Evolutionary conservation across 1,139 yeast species (phyloP), one percentile per base, ranked within the genome.

Genomic region (Protomyces pachydermus): DNA sequence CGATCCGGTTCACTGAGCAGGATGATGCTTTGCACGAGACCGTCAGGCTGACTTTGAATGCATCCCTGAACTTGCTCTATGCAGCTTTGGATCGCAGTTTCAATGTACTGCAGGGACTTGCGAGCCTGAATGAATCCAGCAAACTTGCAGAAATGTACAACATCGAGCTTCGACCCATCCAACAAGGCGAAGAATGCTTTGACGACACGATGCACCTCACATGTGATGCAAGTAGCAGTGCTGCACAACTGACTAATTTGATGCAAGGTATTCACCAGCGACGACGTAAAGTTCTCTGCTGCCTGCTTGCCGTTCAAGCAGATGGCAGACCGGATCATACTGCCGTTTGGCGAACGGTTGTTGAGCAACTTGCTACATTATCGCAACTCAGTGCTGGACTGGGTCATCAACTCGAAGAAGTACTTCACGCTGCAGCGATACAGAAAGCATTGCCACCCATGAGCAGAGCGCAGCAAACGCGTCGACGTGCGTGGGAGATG

Each of bases 221-320:
- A 14, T 56, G 42, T 18, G 58, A 60, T 32, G 68, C 62, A 12
- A 65, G 58, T 32, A 37, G 53, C 56, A 65, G 65, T 20, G 54
- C 51, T 46, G 67, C 56, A 5, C 61, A 60, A 48, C 71, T 76
- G 51, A 73, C 72, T 62, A 69, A 54, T n/a, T 76, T 72, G 50
- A 68, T 79, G 56, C 72, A 71, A 55, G 74, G 73, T 60, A 71
- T 77, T 20, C 81, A 77, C 50, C 71, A 73, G 55, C 66, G 78
- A 37, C 72, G 83, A 54, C 72, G 81, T 8, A 75, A 78, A 16
- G 69, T 78, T 45, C 69, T 80, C 9, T 79, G 82, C 71, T 73
- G 78, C 46, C 67, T 80, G 38, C 68, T 80, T 53, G 77, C 82
- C 1, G 70, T 76, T 42, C 71, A 73, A 10, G 68, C 78, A 5